Evolutionary conservation across 192 early-diverging fungal species (phyloP).

Genomic region (Coemansia sp.): DNA sequence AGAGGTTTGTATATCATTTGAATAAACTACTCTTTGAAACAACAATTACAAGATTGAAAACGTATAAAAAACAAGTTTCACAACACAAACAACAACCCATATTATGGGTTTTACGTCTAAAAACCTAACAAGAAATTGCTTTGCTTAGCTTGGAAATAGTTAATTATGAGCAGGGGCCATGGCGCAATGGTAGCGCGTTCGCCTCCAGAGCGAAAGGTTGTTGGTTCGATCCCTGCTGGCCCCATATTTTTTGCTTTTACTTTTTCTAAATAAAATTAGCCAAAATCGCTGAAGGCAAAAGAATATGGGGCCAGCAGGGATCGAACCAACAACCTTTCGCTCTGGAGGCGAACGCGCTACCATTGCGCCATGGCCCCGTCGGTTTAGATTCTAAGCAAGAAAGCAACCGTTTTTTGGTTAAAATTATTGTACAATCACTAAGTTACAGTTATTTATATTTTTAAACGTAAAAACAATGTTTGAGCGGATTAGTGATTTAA

Average conservation of each 20-base stretch:
- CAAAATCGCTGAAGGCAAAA: too few relatives aligned
- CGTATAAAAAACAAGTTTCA: too few relatives aligned
- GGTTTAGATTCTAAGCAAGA: too few relatives aligned
- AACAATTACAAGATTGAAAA: too few relatives aligned
- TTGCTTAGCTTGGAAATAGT: not conserved
- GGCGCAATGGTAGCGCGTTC: constrained; percentile 51
- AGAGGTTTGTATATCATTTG: too few relatives aligned
- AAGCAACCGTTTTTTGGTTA: too few relatives aligned
- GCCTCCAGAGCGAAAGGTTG: constrained; percentile 53
- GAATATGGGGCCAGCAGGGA: constrained; percentile 31
- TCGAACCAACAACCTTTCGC: constrained; percentile 54
- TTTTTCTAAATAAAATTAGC: not conserved
- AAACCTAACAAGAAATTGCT: too few relatives aligned
- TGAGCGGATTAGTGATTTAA: too few relatives aligned
- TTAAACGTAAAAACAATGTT: too few relatives aligned
- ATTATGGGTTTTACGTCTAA: too few relatives aligned
- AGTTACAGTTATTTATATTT: not conserved
- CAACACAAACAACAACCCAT: too few relatives aligned
- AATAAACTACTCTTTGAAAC: too few relatives aligned
- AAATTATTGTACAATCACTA: not conserved
- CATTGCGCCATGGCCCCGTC: constrained; percentile 46
- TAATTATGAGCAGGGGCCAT: constrained; percentile 15
- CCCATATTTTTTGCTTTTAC: not conserved
- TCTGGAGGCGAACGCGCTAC: constrained; percentile 52
- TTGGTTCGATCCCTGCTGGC: constrained; percentile 46